Conservation (phyloP, 805 yeast genomes). For the Wickerhamiella hasegawae region DNA sequence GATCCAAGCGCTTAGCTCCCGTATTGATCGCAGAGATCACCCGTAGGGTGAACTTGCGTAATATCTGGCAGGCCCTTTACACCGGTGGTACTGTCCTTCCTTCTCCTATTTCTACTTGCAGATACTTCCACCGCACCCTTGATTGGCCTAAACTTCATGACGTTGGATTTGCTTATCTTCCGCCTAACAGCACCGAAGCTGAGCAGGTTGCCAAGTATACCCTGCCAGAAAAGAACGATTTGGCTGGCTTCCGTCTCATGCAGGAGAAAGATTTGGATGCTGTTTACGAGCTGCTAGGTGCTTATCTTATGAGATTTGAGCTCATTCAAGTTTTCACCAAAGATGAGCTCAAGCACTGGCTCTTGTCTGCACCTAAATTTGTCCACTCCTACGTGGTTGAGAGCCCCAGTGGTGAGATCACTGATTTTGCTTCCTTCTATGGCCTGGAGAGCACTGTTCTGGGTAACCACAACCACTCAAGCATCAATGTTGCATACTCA, state of each 20-base stretch:
- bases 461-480: slow-evolving; percentile 39
- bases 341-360: slow-evolving; percentile 69
- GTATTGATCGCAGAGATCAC: slow-evolving; percentile 88
- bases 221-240: slow-evolving; percentile 34
- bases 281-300: slow-evolving; percentile 40
- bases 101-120: slow-evolving; percentile 74
- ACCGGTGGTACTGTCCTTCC: slow-evolving; percentile 89
- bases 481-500: slow-evolving; percentile 72
- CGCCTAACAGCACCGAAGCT: slow-evolving; percentile 49
- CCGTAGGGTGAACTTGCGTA: slow-evolving; percentile 66
- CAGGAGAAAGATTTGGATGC: slow-evolving; percentile 43
- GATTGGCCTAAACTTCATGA: slow-evolving; percentile 83
- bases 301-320: slow-evolving; percentile 56
- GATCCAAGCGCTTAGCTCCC: slow-evolving; percentile 91
- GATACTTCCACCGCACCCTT: slow-evolving; percentile 86
- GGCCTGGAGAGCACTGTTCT: slow-evolving; percentile 77
- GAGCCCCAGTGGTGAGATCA: slow-evolving; percentile 35
- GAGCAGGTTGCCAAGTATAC: slow-evolving; percentile 48
- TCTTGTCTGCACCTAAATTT: slow-evolving; percentile 26
- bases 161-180: slow-evolving; percentile 77
- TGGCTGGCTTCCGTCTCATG: slow-evolving; percentile 44
- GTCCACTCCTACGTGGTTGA: slow-evolving; percentile 69
- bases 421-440: slow-evolving; percentile 85
- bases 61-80: slow-evolving; percentile 91
- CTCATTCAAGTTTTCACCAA: slow-evolving; percentile 51